Evolutionary conservation across 1,284 basidiomycete genomes (phyloP).

Genomic region (Pyrrhoderma noxium): DNA sequence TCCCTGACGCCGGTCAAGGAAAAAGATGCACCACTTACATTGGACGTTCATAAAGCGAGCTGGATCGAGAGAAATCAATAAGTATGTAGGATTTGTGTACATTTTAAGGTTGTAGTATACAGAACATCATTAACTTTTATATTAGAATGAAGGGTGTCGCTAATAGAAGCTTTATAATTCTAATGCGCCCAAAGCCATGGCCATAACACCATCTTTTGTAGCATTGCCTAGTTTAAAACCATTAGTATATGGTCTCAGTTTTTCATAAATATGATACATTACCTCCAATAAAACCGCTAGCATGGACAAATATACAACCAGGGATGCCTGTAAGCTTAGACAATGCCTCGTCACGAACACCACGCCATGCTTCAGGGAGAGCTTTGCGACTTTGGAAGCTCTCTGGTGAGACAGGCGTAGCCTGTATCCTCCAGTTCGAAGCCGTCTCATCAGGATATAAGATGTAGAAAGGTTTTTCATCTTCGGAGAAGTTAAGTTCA

Average conservation of each 20-base stretch:
- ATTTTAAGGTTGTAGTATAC: too few species aligned
- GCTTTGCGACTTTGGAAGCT: constrained; percentile 90
- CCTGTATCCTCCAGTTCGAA: constrained; percentile 89
- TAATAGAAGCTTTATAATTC: background rate
- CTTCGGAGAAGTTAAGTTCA: constrained; percentile 37
- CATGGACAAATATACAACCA: constrained; percentile 89
- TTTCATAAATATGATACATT: constrained; percentile 22
- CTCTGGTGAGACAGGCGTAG: constrained; percentile 76
- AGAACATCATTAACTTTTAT: too few species aligned
- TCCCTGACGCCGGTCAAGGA: constrained; percentile 38
- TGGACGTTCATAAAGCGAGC: constrained; percentile 28
- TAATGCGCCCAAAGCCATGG: constrained; percentile 72
- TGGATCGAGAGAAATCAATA: constrained; percentile 25
- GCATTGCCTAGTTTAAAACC: constrained; percentile 60
- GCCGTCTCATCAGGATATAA: constrained; percentile 83
- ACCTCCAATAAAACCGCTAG: constrained; percentile 95
- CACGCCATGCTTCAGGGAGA: constrained; percentile 90
- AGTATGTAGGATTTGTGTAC: too few species aligned
- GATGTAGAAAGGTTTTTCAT: constrained; percentile 69
- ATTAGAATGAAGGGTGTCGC: too few species aligned
- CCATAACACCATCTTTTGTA: constrained; percentile 81
- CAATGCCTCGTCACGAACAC: constrained; percentile 80
- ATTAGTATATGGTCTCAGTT: constrained; percentile 9
- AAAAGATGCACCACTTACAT: constrained; percentile 30
- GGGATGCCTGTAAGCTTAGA: constrained; percentile 71